Conservation (phyloP, 306 rosid genomes). For the Phaseolus lunatus region DNA sequence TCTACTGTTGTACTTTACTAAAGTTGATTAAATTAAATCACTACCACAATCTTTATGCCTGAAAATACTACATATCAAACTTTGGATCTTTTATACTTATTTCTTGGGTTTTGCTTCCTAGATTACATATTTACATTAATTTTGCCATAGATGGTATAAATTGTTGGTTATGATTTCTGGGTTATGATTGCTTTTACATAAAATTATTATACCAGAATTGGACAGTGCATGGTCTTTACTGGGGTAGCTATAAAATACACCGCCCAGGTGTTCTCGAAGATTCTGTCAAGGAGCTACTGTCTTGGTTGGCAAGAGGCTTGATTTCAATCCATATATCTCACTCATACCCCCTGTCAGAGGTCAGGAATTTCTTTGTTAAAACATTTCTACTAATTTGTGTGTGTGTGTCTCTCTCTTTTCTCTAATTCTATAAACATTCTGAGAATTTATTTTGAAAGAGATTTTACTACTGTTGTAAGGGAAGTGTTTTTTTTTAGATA, state of each 20-base stretch:
- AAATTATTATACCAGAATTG: conserved; percentile 74
- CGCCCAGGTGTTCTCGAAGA: conserved; percentile 80
- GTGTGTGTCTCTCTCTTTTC: neutral
- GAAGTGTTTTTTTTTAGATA: neutral
- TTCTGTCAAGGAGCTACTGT: conserved; percentile 76
- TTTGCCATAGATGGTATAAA: conserved; percentile 6
- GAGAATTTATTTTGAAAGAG: conserved; percentile 14
- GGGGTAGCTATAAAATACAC: conserved; percentile 91
- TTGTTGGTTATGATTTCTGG: conserved; percentile 6
- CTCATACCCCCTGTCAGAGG: conserved; percentile 75
- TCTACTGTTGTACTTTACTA: neutral
- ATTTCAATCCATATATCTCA: conserved; percentile 84
- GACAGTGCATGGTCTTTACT: conserved; percentile 97
- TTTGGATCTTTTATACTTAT: conserved; percentile 23
- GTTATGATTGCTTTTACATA: conserved; percentile 21
- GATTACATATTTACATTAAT: neutral
- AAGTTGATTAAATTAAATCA: conserved; percentile 28
- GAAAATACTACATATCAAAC: conserved; percentile 24
- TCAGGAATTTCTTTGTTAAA: conserved; percentile 48
- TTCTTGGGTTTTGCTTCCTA: conserved; percentile 14
- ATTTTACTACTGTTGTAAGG: conserved; percentile 17
- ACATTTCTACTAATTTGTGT: conserved; percentile 5
- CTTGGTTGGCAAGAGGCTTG: conserved; percentile 81
- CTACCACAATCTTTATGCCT: neutral
- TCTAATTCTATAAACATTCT: conserved; percentile 25